A percentile compares a stretch with the other conserved stretches of the same genome.
Conservation (phyloP, 441 rosid species). For the Eruca vesicaria region DNA sequence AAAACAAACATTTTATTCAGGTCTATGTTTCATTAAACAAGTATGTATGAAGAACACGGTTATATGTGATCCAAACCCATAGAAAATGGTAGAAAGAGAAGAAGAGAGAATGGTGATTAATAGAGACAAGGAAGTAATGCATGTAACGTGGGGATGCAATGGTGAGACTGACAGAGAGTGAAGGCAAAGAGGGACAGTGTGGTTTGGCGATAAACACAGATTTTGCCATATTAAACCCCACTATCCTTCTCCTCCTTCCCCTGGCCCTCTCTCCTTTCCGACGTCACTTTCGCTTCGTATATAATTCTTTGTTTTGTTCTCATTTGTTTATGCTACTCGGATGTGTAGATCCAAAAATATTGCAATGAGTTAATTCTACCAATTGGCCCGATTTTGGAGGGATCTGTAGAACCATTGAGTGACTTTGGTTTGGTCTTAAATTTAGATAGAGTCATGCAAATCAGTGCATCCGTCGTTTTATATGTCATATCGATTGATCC, state of each 20-base stretch:
- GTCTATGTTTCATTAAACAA: background rate
- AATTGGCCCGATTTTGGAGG: constrained; percentile 17
- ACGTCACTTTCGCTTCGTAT: constrained; percentile 26
- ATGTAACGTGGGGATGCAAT: constrained; percentile 38
- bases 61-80: background rate
- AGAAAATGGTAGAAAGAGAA: background rate
- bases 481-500: background rate
- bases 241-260: constrained; percentile 32
- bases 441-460: background rate
- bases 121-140: constrained; percentile 30
- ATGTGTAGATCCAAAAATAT: constrained; percentile 12
- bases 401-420: constrained; percentile 14
- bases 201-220: constrained; percentile 36
- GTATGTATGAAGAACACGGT: background rate
- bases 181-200: constrained; percentile 37
- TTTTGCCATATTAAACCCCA: constrained; percentile 37
- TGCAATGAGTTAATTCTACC: constrained; percentile 15
- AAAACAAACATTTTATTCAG: background rate
- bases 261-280: constrained; percentile 29
- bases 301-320: constrained; percentile 20
- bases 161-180: constrained; percentile 35
- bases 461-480: background rate
- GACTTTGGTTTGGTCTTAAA: background rate
- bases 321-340: constrained; percentile 15
- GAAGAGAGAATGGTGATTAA: constrained; percentile 6